Evolutionary conservation across 2,329 filamentous ascomycete genomes (phyloP).

Genomic region (Calonectria pauciramosa): DNA sequence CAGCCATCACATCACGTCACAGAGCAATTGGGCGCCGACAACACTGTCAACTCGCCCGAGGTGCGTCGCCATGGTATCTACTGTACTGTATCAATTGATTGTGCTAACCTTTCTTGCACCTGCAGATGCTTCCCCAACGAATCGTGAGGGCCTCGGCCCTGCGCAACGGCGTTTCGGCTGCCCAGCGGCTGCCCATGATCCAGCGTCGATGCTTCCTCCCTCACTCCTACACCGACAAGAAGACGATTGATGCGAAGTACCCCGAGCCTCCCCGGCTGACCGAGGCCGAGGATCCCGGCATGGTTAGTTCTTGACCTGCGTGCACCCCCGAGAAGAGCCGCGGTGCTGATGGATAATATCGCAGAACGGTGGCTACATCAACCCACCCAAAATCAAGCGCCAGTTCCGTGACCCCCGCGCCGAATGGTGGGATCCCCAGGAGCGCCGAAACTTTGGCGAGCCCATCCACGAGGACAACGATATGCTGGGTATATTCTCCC

Average conservation of each 20-base stretch:
- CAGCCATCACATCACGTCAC: slow-evolving; percentile 48
- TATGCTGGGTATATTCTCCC: slow-evolving; percentile 88
- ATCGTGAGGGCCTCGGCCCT: slow-evolving; percentile 64
- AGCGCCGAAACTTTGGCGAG: slow-evolving; percentile 96
- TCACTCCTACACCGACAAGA: slow-evolving; percentile 60
- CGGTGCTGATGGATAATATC: slow-evolving; percentile 44
- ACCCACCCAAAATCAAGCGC: slow-evolving; percentile 85
- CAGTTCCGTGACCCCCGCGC: slow-evolving; percentile 93
- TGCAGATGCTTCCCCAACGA: slow-evolving; percentile 73
- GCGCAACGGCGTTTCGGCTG: slow-evolving; percentile 59
- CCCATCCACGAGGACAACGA: slow-evolving; percentile 98
- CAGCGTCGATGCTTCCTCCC: slow-evolving; percentile 72
- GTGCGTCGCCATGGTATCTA: slow-evolving; percentile 37
- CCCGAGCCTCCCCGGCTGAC: slow-evolving; percentile 62
- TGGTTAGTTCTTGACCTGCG: slow-evolving; percentile 63
- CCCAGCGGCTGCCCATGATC: slow-evolving; percentile 64
- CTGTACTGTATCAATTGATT: slow-evolving; percentile 24
- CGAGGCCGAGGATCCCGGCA: slow-evolving; percentile 75
- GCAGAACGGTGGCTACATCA: slow-evolving; percentile 88
- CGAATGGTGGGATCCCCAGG: slow-evolving; percentile 98
- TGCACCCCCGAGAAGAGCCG: slow-evolving; percentile 17
- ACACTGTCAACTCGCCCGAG: slow-evolving; percentile 49
- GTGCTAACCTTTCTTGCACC: slow-evolving; percentile 28
- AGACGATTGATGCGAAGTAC: slow-evolving; percentile 66
- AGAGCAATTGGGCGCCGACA: slow-evolving; percentile 55